Percentiles rank a stretch among this genome's conserved stretches.
These are phyloP conservation scores for Phytophthora litchii DNA, from an alignment of 352 stramenopile species.

Conservation along the genomic window DNA sequence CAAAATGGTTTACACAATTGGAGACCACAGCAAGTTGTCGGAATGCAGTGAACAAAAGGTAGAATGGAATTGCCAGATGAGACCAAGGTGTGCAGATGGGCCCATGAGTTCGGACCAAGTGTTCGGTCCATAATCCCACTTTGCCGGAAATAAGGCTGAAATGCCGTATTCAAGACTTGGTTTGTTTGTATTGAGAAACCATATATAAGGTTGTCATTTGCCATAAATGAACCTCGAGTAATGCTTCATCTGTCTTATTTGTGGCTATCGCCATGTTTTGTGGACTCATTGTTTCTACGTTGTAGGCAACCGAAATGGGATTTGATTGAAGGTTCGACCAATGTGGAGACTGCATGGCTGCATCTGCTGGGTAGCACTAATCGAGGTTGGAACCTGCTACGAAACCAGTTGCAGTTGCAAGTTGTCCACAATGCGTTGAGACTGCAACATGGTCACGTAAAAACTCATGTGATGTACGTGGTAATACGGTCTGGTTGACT, in stretches of 20 bases:
- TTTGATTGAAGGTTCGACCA: constrained; percentile 16
- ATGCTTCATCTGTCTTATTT: neutral
- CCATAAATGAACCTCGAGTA: neutral
- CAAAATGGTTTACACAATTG: constrained; percentile 6
- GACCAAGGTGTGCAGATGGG: constrained; percentile 16
- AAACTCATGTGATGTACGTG: neutral
- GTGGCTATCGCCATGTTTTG: constrained; percentile 11
- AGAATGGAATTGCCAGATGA: constrained; percentile 21
- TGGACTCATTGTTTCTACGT: constrained; percentile 32
- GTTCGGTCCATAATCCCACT: constrained; percentile 14
- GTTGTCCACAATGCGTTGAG: constrained; percentile 2
- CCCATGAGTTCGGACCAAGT: constrained; percentile 19
- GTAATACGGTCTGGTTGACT: constrained; percentile 1
- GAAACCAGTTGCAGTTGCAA: constrained; percentile 23
- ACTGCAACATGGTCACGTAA: constrained; percentile 12
- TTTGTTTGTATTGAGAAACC: neutral
- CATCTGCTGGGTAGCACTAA: constrained; percentile 27
- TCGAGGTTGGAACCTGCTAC: constrained; percentile 19
- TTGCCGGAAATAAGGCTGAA: neutral
- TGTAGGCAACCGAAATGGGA: constrained; percentile 13
- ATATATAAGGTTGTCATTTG: neutral
- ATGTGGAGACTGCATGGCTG: constrained; percentile 15
- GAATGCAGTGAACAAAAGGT: constrained; percentile 13
- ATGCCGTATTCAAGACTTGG: neutral
- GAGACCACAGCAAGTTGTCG: constrained; percentile 23